Conservation (phyloP, 1,139 yeast species). For the Zygoascus sp. region DNA sequence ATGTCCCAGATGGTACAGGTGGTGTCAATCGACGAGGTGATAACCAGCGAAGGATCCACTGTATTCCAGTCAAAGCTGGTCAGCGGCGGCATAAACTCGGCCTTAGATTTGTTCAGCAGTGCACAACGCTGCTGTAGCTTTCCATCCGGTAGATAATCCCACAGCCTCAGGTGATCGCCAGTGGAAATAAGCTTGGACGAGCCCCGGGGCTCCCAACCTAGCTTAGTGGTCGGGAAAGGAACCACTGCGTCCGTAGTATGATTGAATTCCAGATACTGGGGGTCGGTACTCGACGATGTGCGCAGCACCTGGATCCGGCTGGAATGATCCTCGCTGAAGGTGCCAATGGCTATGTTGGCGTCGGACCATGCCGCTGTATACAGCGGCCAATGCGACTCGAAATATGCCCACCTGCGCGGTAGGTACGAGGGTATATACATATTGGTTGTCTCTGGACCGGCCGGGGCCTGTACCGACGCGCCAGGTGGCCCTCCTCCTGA, state of each 20-base stretch:
- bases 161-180: conserved; percentile 65
- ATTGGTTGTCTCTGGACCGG: background rate
- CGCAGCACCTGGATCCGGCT: conserved; percentile 38
- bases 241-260: conserved; percentile 49
- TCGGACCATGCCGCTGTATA: conserved; percentile 66
- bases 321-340: conserved; percentile 65
- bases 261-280: conserved; percentile 24
- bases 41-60: conserved; percentile 62
- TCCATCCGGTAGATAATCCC: conserved; percentile 45
- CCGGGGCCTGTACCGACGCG: background rate
- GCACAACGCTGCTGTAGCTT: conserved; percentile 41
- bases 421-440: conserved; percentile 9
- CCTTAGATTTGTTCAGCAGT: conserved; percentile 40
- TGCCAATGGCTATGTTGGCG: conserved; percentile 51
- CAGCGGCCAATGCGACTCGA: conserved; percentile 58
- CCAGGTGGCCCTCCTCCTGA: background rate
- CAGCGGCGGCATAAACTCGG: conserved; percentile 47
- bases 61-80: conserved; percentile 94
- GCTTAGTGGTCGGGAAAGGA: conserved; percentile 62
- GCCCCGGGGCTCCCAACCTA: conserved; percentile 65
- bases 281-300: conserved; percentile 28
- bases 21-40: conserved; percentile 89
- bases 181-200: conserved; percentile 53
- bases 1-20: conserved; percentile 97
- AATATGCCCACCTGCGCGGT: conserved; percentile 47